Conservation (phyloP, 208 protist genomes). For the Leishmania arabica region DNA sequence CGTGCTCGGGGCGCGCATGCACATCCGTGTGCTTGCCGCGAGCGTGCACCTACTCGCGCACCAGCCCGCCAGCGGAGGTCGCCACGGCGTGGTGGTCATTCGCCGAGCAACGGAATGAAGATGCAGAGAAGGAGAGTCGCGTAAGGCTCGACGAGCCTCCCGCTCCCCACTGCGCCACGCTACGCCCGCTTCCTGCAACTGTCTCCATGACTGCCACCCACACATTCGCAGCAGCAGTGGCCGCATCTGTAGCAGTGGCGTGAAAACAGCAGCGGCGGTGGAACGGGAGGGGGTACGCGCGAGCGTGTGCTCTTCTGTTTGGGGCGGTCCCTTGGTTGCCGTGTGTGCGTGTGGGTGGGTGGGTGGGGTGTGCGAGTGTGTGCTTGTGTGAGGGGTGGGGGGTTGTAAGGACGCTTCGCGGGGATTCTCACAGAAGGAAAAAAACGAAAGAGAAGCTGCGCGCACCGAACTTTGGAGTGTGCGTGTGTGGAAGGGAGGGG, state of each 20-base stretch:
- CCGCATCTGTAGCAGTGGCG: not conserved
- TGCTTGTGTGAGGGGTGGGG: too few relatives aligned
- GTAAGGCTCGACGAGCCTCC: not conserved
- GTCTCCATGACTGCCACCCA: not conserved
- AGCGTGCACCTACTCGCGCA: not conserved
- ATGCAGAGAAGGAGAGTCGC: not conserved
- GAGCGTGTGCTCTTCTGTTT: not conserved
- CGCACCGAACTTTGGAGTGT: not conserved
- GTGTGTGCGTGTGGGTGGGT: not conserved
- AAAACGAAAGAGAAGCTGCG: not conserved
- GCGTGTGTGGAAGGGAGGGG: not conserved
- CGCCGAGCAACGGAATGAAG: not conserved
- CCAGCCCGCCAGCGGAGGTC: not conserved
- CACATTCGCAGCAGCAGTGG: not conserved
- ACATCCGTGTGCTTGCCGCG: not conserved
- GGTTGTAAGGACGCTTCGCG: not conserved
- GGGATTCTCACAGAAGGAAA: not conserved
- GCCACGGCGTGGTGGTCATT: not conserved
- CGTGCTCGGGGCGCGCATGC: not conserved
- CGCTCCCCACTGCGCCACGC: not conserved
- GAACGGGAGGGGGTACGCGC: not conserved
- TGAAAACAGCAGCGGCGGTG: not conserved
- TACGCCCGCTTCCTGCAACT: too few relatives aligned
- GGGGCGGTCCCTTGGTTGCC: not conserved
- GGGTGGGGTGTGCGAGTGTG: too few relatives aligned